Percentiles rank a stretch among this genome's conserved stretches.
phyloP scores from a whole-genome alignment of 495 filamentous ascomycete genomes.

The Recurvomyces mirabilis region DNA sequence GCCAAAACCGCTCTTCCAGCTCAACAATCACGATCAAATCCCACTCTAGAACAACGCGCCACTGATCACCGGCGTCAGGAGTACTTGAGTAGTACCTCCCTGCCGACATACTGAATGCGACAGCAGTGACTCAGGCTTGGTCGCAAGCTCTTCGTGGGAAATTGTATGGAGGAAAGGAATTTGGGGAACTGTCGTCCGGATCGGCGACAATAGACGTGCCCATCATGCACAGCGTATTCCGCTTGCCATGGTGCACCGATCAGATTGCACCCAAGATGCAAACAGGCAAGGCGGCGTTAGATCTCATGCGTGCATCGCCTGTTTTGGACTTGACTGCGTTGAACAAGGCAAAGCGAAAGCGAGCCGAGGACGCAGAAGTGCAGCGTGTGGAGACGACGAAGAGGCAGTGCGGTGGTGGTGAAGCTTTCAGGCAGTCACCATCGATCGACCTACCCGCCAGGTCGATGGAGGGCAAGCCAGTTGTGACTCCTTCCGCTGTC shows the following conservation, averaged over 20 bases:
- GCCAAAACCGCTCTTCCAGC: background rate
- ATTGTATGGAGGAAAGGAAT: slow-evolving; percentile 10
- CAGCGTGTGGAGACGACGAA: slow-evolving; percentile 21
- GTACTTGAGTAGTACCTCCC: too few species aligned
- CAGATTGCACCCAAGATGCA: slow-evolving; percentile 19
- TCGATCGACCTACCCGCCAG: too few species aligned
- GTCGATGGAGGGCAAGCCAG: too few species aligned
- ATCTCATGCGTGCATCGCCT: slow-evolving; percentile 27
- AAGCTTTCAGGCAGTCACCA: background rate
- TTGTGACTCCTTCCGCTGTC: too few species aligned
- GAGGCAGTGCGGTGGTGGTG: slow-evolving; percentile 6
- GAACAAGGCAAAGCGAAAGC: slow-evolving; percentile 30
- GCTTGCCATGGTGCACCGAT: slow-evolving; percentile 31
- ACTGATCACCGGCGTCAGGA: too few species aligned
- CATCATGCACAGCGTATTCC: slow-evolving; percentile 33
- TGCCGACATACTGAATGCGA: too few species aligned
- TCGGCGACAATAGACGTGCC: slow-evolving; percentile 10
- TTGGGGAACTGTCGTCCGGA: slow-evolving; percentile 1
- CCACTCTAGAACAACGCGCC: too few species aligned
- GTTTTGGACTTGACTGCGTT: slow-evolving; percentile 29
- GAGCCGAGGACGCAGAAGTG: slow-evolving; percentile 25
- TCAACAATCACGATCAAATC: too few species aligned
- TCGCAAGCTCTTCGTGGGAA: slow-evolving; percentile 3
- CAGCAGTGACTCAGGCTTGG: too few species aligned
- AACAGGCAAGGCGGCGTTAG: slow-evolving; percentile 24